Conservation (phyloP, 805 yeast species). For the Lachancea fermentati region DNA sequence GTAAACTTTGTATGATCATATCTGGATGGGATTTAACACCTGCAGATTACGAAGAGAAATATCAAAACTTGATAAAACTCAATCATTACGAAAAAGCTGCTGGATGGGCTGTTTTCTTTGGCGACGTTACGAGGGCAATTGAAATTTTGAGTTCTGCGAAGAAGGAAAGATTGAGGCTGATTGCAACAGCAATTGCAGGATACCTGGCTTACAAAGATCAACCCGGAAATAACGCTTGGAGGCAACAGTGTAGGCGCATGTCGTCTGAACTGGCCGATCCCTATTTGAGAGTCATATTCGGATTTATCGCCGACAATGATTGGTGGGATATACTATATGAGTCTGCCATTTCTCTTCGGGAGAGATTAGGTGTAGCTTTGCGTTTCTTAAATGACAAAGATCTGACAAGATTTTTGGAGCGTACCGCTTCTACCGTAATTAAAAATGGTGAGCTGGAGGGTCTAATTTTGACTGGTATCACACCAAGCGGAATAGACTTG, state of each 20-base stretch:
- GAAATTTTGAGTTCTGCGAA: conserved; percentile 71
- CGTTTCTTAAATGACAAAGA: conserved; percentile 79
- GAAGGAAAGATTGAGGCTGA: conserved; percentile 62
- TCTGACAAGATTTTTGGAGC: conserved; percentile 61
- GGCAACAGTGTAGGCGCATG: conserved; percentile 83
- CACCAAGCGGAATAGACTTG: conserved; percentile 74
- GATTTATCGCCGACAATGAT: conserved; percentile 86
- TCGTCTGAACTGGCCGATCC: conserved; percentile 89
- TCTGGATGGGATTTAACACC: conserved; percentile 88
- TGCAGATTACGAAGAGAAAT: conserved; percentile 66
- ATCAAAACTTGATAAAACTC: conserved; percentile 46
- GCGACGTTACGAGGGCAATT: conserved; percentile 76
- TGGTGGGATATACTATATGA: conserved; percentile 97
- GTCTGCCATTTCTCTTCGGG: conserved; percentile 78
- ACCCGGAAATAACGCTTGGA: conserved; percentile 72
- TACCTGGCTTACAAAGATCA: conserved; percentile 43
- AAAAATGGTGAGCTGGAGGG: conserved; percentile 86
- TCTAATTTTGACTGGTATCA: conserved; percentile 82
- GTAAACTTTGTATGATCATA: conserved; percentile 74
- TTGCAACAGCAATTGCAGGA: conserved; percentile 93
- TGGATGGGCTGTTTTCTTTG: conserved; percentile 95
- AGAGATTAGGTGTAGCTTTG: conserved; percentile 84
- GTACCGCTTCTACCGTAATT: conserved; percentile 67
- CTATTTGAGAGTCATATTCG: conserved; percentile 85
- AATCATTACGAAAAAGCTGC: conserved; percentile 86